Evolutionary conservation across 768 basidiomycete genomes (phyloP).

Genomic region (Trametes elegans): DNA sequence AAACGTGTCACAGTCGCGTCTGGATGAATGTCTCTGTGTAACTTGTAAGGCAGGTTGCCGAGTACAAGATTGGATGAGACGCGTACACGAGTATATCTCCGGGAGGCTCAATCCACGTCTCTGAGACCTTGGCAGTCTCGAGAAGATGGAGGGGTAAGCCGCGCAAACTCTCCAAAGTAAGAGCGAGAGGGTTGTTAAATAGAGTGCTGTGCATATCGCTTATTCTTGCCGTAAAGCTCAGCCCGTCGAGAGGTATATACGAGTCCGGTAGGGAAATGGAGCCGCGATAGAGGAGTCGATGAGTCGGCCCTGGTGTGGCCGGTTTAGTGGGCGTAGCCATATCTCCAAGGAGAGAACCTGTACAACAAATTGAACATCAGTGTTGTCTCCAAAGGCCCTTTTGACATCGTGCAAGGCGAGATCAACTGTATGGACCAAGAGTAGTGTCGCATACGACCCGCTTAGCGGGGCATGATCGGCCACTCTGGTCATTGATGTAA

Average conservation of each 20-base stretch:
- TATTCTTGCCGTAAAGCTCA: conserved; percentile 51
- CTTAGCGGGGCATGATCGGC: too few species aligned
- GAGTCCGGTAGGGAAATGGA: conserved; percentile 74
- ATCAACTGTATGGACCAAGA: too few species aligned
- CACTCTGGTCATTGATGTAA: too few species aligned
- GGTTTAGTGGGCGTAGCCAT: conserved; percentile 2
- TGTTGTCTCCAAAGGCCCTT: too few species aligned
- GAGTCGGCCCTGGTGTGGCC: conserved; percentile 22
- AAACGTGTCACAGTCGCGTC: conserved; percentile 55
- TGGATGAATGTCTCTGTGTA: conserved; percentile 66
- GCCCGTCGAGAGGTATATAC: conserved; percentile 65
- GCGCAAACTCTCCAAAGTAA: conserved; percentile 80
- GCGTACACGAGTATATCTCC: conserved; percentile 47
- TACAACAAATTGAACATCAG: too few species aligned
- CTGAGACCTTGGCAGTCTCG: conserved; percentile 49
- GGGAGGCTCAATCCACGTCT: conserved; percentile 56
- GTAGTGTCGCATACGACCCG: too few species aligned
- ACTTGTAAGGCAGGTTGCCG: not conserved
- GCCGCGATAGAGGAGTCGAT: conserved; percentile 74
- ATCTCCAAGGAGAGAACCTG: too few species aligned
- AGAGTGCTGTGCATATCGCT: conserved; percentile 31
- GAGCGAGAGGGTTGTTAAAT: conserved; percentile 64
- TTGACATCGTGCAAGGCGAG: too few species aligned
- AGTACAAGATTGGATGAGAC: conserved; percentile 22
- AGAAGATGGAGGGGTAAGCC: conserved; percentile 63